Conservation (phyloP, 805 yeast species). For the Ogataea kodamae region DNA sequence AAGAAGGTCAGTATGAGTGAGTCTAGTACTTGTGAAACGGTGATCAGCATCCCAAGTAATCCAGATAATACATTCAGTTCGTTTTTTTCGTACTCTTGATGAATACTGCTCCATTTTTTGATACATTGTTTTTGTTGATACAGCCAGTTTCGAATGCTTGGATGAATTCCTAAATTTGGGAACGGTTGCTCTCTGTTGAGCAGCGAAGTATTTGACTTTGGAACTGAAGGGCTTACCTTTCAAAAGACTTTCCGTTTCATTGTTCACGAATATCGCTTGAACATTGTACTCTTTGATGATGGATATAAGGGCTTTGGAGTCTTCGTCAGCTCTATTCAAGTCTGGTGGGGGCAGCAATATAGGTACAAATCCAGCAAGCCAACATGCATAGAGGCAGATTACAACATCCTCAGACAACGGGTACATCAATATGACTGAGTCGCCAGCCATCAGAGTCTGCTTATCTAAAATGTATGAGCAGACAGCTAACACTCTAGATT, state of each 20-base stretch:
- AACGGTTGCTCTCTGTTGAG: constrained; percentile 24
- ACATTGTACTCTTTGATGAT: constrained; percentile 71
- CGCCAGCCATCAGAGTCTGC: constrained; percentile 61
- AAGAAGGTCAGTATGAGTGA: constrained; percentile 61
- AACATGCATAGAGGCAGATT: constrained; percentile 81
- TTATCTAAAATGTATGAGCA: constrained; percentile 69
- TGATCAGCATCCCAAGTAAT: constrained; percentile 71
- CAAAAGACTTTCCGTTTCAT: constrained; percentile 65
- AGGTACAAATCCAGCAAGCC: constrained; percentile 73
- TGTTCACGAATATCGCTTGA: constrained; percentile 69
- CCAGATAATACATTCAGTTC: constrained; percentile 53
- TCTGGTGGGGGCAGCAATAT: constrained; percentile 75
- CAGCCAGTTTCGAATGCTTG: constrained; percentile 45
- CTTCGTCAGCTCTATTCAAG: constrained; percentile 57
- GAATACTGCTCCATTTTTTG: constrained; percentile 39
- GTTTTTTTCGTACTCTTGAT: constrained; percentile 29
- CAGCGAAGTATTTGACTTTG: constrained; percentile 45
- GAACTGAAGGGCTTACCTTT: constrained; percentile 65
- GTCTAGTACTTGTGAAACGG: constrained; percentile 52
- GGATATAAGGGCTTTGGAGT: constrained; percentile 60
- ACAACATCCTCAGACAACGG: constrained; percentile 84
- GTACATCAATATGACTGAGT: constrained; percentile 74
- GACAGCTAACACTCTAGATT: constrained; percentile 69
- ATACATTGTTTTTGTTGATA: constrained; percentile 35
- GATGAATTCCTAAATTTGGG: constrained; percentile 66